These are phyloP conservation scores for Diospyros lotus DNA, from an alignment of 148 eudicot genomes.

Conservation along the genomic window DNA sequence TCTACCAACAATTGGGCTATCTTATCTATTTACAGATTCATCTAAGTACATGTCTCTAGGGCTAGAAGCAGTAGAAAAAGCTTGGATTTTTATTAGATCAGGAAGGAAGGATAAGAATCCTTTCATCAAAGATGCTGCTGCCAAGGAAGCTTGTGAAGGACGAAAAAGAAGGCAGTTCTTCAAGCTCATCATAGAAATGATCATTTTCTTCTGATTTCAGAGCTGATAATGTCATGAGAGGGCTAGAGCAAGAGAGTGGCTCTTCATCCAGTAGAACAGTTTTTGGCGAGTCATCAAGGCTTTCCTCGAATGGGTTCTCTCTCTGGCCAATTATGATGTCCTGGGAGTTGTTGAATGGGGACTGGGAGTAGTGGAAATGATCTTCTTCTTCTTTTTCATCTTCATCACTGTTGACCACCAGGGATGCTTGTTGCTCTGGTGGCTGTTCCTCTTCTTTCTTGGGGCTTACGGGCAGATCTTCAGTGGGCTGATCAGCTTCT, in stretches of 20 bases:
- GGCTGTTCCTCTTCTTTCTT: conserved; percentile 25
- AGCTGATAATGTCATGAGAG: conserved; percentile 24
- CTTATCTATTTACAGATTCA: not conserved
- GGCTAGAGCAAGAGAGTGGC: conserved; percentile 22
- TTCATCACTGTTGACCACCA: not conserved
- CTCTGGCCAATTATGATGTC: conserved; percentile 20
- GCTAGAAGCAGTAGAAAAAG: not conserved
- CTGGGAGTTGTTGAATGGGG: conserved; percentile 24
- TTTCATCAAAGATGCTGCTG: conserved; percentile 35
- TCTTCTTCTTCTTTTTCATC: conserved; percentile 14
- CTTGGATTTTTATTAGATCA: conserved; percentile 14
- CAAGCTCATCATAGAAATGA: conserved; percentile 54
- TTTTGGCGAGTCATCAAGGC: conserved; percentile 13
- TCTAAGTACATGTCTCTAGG: not conserved
- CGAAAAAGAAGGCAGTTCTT: conserved; percentile 46
- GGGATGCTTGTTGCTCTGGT: not conserved
- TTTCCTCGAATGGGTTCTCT: conserved; percentile 23
- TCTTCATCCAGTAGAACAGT: conserved; percentile 24
- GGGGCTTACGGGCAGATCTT: conserved; percentile 8
- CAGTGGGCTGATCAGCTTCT: conserved; percentile 4
- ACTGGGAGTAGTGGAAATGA: conserved; percentile 30
- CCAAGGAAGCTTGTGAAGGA: conserved; percentile 39
- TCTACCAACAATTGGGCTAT: not conserved
- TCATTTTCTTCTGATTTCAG: conserved; percentile 44
- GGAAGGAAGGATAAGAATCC: conserved; percentile 18